Percentiles rank a stretch among this genome's conserved stretches.
Conservation (phyloP, 2,329 filamentous ascomycete species). For the Hypomyces rosellus region DNA sequence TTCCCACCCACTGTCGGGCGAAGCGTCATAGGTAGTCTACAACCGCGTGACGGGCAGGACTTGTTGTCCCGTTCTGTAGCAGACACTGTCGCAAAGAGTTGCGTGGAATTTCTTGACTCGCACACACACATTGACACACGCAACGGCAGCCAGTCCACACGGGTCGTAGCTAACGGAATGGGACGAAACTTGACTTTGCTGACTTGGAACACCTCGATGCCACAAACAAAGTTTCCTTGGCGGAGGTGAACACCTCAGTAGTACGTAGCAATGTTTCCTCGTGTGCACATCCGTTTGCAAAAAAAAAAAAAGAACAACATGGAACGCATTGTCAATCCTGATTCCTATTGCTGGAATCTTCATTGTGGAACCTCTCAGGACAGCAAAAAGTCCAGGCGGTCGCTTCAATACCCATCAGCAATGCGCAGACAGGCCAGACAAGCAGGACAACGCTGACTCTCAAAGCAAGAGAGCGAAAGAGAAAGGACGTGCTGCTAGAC, state of each 20-base stretch:
- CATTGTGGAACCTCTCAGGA: slow-evolving; percentile 7
- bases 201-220: slow-evolving; percentile 4
- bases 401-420: no score
- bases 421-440: no score
- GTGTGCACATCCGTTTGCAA: not conserved
- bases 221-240: slow-evolving; percentile 8
- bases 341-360: slow-evolving; percentile 9
- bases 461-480: not conserved
- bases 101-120: slow-evolving; percentile 6
- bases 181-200: not conserved
- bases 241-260: slow-evolving; percentile 3
- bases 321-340: not conserved
- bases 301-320: not conserved
- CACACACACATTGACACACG: no score
- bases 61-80: not conserved
- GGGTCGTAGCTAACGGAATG: slow-evolving; percentile 5
- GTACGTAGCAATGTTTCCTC: slow-evolving; percentile 1
- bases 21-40: slow-evolving; percentile 8
- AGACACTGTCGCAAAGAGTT: not conserved
- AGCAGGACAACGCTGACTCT: no score
- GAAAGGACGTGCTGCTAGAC: slow-evolving; percentile 10
- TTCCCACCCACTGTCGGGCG: slow-evolving; percentile 7
- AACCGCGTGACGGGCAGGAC: slow-evolving; percentile 10
- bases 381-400: no score
- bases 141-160: not conserved